Conservation (phyloP, 129 eudicot genomes). For the Centrapalus pauciflorus region DNA sequence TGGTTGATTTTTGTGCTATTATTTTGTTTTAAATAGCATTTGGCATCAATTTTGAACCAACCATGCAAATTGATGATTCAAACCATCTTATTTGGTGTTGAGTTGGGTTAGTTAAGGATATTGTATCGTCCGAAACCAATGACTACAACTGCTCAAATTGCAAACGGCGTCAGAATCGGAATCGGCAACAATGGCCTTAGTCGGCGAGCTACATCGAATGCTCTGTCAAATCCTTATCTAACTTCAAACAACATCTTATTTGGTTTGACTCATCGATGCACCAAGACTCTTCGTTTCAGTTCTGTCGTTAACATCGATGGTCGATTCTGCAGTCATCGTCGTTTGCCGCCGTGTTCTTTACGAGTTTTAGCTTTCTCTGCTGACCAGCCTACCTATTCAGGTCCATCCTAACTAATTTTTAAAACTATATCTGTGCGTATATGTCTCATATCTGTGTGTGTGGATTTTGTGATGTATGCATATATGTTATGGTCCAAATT, state of each 20-base stretch:
- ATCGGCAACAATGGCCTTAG: constrained; percentile 10
- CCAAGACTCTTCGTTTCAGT: constrained; percentile 26
- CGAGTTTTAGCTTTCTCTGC: constrained; percentile 40
- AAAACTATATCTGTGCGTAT: background rate
- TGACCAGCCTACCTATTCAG: constrained; percentile 57
- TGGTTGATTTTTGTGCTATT: no score
- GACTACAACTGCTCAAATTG: constrained; percentile 47
- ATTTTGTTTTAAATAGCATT: no score
- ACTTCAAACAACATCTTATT: constrained; percentile 27
- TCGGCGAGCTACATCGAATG: constrained; percentile 18
- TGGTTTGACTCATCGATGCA: constrained; percentile 29
- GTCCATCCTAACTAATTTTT: constrained; percentile 8
- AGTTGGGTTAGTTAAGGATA: constrained; percentile 22
- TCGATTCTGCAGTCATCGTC: constrained; percentile 31
- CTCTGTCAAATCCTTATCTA: constrained; percentile 30
- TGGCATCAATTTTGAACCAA: no score
- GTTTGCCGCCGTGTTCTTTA: constrained; percentile 12
- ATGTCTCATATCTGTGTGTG: background rate
- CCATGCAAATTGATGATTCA: no score
- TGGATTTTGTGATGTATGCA: background rate
- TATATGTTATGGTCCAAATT: background rate
- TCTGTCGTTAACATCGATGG: constrained; percentile 21
- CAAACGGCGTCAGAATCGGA: constrained; percentile 31
- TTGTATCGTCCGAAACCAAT: constrained; percentile 72
- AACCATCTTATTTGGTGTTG: constrained; percentile 21